These are phyloP conservation scores for Saccharomycopsis sp. DNA, from an alignment of 805 yeast species.

Conservation along the genomic window DNA sequence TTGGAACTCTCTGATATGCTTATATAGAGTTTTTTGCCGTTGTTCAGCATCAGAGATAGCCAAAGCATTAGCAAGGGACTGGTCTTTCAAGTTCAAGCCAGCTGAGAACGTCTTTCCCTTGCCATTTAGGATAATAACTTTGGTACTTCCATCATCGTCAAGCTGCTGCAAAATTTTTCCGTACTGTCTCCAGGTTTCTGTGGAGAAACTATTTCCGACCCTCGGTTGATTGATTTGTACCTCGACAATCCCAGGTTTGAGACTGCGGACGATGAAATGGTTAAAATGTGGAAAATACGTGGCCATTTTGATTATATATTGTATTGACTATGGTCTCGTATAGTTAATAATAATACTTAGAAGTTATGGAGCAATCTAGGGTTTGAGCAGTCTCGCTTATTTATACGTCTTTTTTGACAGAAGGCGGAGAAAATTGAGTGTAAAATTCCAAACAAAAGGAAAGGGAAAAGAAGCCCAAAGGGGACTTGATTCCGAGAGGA, in stretches of 20 bases:
- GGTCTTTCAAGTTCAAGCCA: slow-evolving; percentile 52
- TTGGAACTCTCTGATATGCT: slow-evolving; percentile 53
- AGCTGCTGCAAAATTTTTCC: slow-evolving; percentile 40
- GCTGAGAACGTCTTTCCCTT: slow-evolving; percentile 52
- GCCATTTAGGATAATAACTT: slow-evolving; percentile 52
- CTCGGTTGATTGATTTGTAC: slow-evolving; percentile 58
- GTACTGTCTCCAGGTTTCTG: slow-evolving; percentile 52
- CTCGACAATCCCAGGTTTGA: slow-evolving; percentile 37
- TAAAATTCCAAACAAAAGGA: not conserved
- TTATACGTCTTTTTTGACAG: not conserved
- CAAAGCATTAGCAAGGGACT: not conserved
- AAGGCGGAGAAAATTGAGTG: not conserved
- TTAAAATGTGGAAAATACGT: not conserved
- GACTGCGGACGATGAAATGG: slow-evolving; percentile 22
- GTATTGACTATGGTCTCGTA: not conserved
- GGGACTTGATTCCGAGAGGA: too few relatives aligned
- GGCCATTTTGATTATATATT: not conserved
- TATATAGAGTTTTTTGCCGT: slow-evolving; percentile 28
- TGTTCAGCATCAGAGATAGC: slow-evolving; percentile 23
- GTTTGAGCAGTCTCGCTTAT: not conserved
- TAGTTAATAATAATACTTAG: not conserved
- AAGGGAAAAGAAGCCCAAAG: not conserved
- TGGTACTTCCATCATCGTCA: slow-evolving; percentile 36
- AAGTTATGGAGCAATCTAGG: not conserved
- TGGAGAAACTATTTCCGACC: slow-evolving; percentile 51